Conservation (phyloP, 768 basidiomycete genomes). For the Serpula lacrymans region DNA sequence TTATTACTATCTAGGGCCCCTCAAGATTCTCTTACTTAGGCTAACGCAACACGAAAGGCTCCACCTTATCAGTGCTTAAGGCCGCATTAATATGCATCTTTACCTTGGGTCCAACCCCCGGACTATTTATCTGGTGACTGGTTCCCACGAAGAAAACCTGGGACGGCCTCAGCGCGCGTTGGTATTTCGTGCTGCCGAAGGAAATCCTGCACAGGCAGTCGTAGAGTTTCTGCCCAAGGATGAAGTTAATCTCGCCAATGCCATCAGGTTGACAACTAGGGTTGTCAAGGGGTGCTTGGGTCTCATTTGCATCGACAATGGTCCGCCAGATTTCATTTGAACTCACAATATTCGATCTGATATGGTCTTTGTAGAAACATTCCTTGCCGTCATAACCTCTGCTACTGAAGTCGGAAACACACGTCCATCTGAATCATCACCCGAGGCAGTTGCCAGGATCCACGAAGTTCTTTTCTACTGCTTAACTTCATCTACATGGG, state of each 20-base stretch:
- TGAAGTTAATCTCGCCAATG: constrained; percentile 62
- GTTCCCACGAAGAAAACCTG: constrained; percentile 58
- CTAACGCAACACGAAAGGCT: no score
- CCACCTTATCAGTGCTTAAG: no score
- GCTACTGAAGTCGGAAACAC: constrained; percentile 75
- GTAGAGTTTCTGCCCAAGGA: constrained; percentile 81
- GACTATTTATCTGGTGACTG: constrained; percentile 69
- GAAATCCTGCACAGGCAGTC: constrained; percentile 58
- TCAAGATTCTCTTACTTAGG: no score
- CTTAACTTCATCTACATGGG: constrained; percentile 81
- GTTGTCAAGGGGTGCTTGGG: constrained; percentile 83
- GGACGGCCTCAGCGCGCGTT: constrained; percentile 63
- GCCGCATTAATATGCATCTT: constrained; percentile 83
- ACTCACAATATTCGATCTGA: constrained; percentile 2
- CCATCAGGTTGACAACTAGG: constrained; percentile 67
- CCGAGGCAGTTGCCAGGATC: constrained; percentile 77
- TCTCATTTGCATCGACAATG: constrained; percentile 68
- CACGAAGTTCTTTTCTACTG: constrained; percentile 89
- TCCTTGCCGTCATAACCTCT: constrained; percentile 77
- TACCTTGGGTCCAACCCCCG: constrained; percentile 69
- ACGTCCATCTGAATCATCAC: constrained; percentile 49
- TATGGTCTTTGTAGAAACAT: constrained; percentile 56
- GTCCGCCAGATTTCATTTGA: constrained; percentile 32
- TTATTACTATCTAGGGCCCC: no score
- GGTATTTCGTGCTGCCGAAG: constrained; percentile 64